Base-by-base conservation (phyloP, 108 stramenopile species). In the Cyclotella choctawhatcheeana region DNA sequence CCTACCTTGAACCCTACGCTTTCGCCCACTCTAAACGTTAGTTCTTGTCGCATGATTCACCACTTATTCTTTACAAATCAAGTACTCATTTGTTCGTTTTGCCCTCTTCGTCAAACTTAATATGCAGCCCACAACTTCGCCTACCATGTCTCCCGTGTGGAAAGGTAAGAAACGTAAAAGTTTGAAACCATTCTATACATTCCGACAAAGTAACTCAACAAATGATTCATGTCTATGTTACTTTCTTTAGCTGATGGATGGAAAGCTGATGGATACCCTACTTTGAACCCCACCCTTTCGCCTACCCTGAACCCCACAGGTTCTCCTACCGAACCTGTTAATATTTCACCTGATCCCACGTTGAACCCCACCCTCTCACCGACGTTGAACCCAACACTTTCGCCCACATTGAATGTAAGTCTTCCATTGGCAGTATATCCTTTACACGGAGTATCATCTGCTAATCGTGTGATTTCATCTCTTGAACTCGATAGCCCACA, bases 261-360 rank as follows among this genome's bases (percentile, higher is more conserved):
- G 47, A 48, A 48, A n/a, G n/a, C 8, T 17, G 47, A 48, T n/a
- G 47, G 47, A 4, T n/a, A 48, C n/a, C 47, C 47, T n/a, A 48
- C 47, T 17, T n/a, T 48, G 12, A 48, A 48, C 47, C 47, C 47
- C 16, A n/a, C 47, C 16, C n/a, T 48, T 31, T 31, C 27, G 27
- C 55, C 55, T 5, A 56, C 55, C 5, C 29, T 56, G 14, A 56
- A 13, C 55, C 55, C 55, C 5, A 56, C 51, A 1, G 2, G 20
- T 52, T 52, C 51, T 22, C 51, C 51, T n/a, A n/a, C n/a, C n/a
- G n/a, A n/a, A n/a, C n/a, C n/a, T n/a, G n/a, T n/a, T n/a, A n/a
- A n/a, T n/a, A n/a, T n/a, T n/a, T n/a, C n/a, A n/a, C n/a, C n/a
- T n/a, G n/a, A n/a, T n/a, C n/a, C n/a, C 51, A 52, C 55, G 14